These are phyloP conservation scores for Globisporangium irregulare DNA, from an alignment of 352 stramenopile genomes.

Conservation along the genomic window DNA sequence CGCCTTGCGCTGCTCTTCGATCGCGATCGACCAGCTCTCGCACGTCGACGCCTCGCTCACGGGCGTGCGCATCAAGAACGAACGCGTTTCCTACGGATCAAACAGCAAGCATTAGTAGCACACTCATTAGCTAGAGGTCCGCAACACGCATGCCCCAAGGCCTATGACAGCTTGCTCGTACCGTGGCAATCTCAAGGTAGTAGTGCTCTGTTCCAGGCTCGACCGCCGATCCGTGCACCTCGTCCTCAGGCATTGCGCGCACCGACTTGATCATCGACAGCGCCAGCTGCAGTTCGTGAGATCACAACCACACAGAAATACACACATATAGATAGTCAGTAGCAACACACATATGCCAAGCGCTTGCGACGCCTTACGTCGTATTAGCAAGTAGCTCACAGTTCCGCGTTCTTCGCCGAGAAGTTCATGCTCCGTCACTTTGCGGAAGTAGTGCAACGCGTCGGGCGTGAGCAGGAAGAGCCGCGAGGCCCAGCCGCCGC, in stretches of 20 bases:
- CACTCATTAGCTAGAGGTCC: not conserved
- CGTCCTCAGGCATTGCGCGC: slow-evolving; percentile 75
- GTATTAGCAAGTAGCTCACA: slow-evolving; percentile 23
- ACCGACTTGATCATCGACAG: slow-evolving; percentile 63
- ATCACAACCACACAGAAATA: not conserved
- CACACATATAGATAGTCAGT: not conserved
- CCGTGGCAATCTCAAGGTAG: slow-evolving; percentile 80
- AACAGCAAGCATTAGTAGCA: not conserved
- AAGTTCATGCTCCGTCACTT: slow-evolving; percentile 65
- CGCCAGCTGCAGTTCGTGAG: slow-evolving; percentile 32
- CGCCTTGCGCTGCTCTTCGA: slow-evolving; percentile 81
- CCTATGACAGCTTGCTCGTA: slow-evolving; percentile 15
- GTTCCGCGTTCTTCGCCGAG: slow-evolving; percentile 75
- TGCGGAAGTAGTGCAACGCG: slow-evolving; percentile 80
- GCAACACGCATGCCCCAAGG: not conserved
- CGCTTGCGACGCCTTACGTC: not conserved
- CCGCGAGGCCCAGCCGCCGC: slow-evolving; percentile 68
- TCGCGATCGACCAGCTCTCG: slow-evolving; percentile 81
- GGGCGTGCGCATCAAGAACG: slow-evolving; percentile 73
- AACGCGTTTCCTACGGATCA: slow-evolving; percentile 43
- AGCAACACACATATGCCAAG: not conserved
- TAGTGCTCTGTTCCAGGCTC: slow-evolving; percentile 69
- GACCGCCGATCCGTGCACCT: slow-evolving; percentile 43
- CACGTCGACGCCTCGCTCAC: slow-evolving; percentile 73
- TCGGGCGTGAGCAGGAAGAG: slow-evolving; percentile 80